Evolutionary conservation across 2,329 filamentous ascomycete genomes (phyloP).

Genomic region (Fusarium buharicum): DNA sequence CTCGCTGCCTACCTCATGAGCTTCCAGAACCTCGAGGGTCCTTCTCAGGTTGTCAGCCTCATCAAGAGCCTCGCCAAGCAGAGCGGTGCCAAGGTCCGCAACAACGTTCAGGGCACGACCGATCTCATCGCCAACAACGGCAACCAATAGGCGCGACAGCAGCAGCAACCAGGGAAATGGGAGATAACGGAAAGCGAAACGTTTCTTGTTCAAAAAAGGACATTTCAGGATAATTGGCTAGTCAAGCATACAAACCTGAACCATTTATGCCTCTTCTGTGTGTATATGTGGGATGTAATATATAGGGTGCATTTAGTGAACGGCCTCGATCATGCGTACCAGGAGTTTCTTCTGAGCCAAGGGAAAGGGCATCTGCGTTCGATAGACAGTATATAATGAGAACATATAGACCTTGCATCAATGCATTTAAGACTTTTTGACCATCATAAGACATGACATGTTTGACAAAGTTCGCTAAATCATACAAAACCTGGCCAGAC

Average conservation of each 20-base stretch:
- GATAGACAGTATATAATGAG: constrained; percentile 31
- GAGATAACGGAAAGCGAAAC: constrained; percentile 28
- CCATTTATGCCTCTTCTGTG: constrained; percentile 31
- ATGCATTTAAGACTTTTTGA: background rate
- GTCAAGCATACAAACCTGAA: constrained; percentile 34
- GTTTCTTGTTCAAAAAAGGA: constrained; percentile 29
- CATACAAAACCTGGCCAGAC: background rate
- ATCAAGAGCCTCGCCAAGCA: constrained; percentile 64
- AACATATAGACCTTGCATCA: constrained; percentile 34
- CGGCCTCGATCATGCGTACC: constrained; percentile 17
- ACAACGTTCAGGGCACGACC: constrained; percentile 59
- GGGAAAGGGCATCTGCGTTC: constrained; percentile 13
- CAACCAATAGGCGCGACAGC: constrained; percentile 43
- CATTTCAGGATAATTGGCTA: constrained; percentile 41
- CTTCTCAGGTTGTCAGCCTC: constrained; percentile 54
- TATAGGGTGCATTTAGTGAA: constrained; percentile 28
- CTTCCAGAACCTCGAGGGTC: constrained; percentile 60
- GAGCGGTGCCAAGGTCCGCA: constrained; percentile 57
- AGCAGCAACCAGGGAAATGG: constrained; percentile 15
- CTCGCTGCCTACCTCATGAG: constrained; percentile 74
- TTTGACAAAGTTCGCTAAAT: background rate
- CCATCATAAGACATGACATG: background rate
- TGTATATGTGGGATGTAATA: constrained; percentile 43
- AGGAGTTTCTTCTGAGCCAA: constrained; percentile 19
- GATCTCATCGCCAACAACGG: constrained; percentile 68